Conservation (phyloP, 371 early-diverging fungal genomes). For the Mortierella polycephala region DNA sequence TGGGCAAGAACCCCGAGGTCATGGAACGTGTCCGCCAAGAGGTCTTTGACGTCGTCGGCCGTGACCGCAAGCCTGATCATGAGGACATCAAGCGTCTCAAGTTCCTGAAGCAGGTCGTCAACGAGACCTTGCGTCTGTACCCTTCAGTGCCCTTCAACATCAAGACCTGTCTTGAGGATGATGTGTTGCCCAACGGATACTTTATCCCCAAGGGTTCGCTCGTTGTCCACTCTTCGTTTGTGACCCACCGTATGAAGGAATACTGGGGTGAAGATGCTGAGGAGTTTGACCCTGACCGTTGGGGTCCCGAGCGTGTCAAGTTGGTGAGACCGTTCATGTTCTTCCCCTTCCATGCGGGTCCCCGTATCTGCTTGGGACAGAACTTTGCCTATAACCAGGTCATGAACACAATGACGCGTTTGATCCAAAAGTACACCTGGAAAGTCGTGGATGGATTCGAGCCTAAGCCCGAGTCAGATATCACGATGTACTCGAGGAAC, state of each 20-base stretch:
- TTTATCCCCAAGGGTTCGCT: slow-evolving; percentile 66
- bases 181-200: slow-evolving; percentile 58
- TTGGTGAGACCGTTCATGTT: slow-evolving; percentile 47
- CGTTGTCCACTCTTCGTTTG: slow-evolving; percentile 59
- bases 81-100: slow-evolving; percentile 56
- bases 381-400: slow-evolving; percentile 54
- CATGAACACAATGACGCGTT: slow-evolving; percentile 44
- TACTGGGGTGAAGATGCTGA: slow-evolving; percentile 76
- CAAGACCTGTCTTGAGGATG: slow-evolving; percentile 58
- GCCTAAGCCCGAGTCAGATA: slow-evolving; percentile 51
- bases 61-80: slow-evolving; percentile 41
- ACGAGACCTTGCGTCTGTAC: slow-evolving; percentile 58
- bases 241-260: slow-evolving; percentile 59
- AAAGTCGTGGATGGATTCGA: slow-evolving; percentile 42
- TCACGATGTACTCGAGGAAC: slow-evolving; percentile 53
- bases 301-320: slow-evolving; percentile 59
- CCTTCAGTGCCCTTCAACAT: slow-evolving; percentile 55
- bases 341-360: slow-evolving; percentile 55
- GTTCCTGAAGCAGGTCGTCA: slow-evolving; percentile 58
- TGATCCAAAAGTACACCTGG: slow-evolving; percentile 45
- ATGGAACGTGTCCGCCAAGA: slow-evolving; percentile 59
- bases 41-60: slow-evolving; percentile 56
- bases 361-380: slow-evolving; percentile 52
- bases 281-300: slow-evolving; percentile 71
- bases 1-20: slow-evolving; percentile 59